Evolutionary conservation across 139 green algal genomes (phyloP), one percentile per base, ranked within the genome.

Genomic region (Coccomyxa sp.): DNA sequence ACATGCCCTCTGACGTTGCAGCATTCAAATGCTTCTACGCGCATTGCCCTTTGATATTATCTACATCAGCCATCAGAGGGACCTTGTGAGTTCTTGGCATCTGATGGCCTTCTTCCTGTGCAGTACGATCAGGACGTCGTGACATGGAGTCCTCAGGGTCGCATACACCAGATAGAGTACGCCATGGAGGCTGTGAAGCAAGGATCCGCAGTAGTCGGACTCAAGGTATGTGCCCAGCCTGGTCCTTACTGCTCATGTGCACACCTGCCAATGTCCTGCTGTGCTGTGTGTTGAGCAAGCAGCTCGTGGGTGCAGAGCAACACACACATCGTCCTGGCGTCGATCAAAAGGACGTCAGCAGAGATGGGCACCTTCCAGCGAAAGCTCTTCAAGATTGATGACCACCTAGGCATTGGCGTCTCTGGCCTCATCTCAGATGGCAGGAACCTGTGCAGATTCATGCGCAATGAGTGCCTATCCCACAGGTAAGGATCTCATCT

Each of bases 101-200:
- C 50, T 64, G 50, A 64, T 12, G 5, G 50, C 22, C 50, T 37
- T 36, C 2, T 12, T 77, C 22, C n/a, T 31, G 7, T 78, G 86
- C 89, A 99, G 95, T 99, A 99, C 91, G 95, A 99, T 76, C 97
- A 92, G 27, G 95, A 99, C 79, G 93, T 98, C 16, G 96, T 92
- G 2, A 98, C 94, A 37, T 99, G 95, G 96, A 97, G 90, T 78
- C 95, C 95, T 0, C 92, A 97, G 80, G 95, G 95, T 2, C 89
- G 96, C 12, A 90, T 99, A 6, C 95, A 97, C 79, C 95, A 99
- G 83, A 90, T 99, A 10, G 95, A 99, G 80, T 99, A 99, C 75
- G 96, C 96, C 4, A 99, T 99, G 96, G 96, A 99, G 82, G 96
- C 96, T 9, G 96, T 99, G 0, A 99, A 99, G 90, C 96, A 99